These are phyloP conservation scores for Pilasporangium apinafurcum DNA, from an alignment of 352 stramenopile species.

Conservation along the genomic window DNA sequence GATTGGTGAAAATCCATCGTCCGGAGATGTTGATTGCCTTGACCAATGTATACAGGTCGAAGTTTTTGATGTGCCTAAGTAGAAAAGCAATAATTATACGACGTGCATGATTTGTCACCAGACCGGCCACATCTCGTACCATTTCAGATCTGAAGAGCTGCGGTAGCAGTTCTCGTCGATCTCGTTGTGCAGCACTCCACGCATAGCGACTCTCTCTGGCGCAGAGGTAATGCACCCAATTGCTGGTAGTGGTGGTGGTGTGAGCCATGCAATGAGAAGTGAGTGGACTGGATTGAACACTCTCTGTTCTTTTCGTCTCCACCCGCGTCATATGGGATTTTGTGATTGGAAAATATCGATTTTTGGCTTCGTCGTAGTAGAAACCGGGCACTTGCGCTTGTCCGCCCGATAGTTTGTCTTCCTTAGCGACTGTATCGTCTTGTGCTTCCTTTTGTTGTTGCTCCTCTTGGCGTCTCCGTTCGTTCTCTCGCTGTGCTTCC, in stretches of 20 bases:
- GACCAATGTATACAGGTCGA: background rate
- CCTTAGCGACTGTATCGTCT: background rate
- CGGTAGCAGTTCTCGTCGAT: conserved; percentile 16
- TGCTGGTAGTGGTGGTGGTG: too few species aligned
- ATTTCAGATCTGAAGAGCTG: conserved; percentile 11
- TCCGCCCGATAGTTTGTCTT: background rate
- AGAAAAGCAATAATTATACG: background rate
- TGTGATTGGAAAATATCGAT: conserved; percentile 44
- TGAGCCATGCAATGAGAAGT: too few species aligned
- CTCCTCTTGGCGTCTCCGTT: conserved; percentile 8
- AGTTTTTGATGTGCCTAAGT: background rate
- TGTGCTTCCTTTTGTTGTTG: background rate
- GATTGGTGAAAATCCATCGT: conserved; percentile 19
- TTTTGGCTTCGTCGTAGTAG: conserved; percentile 46
- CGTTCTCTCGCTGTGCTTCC: conserved; percentile 45
- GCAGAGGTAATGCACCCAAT: conserved; percentile 20
- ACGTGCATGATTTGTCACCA: too few species aligned
- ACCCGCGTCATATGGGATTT: conserved; percentile 10
- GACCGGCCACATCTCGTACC: too few species aligned
- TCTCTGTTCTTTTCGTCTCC: too few species aligned
- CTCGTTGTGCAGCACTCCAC: conserved; percentile 19
- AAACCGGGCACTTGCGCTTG: conserved; percentile 34
- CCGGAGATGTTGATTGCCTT: conserved; percentile 15
- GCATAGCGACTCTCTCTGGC: conserved; percentile 23
- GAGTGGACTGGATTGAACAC: too few species aligned